These are phyloP conservation scores for Xylaria sp. DNA, from an alignment of 2,329 filamentous ascomycete species.

Conservation along the genomic window DNA sequence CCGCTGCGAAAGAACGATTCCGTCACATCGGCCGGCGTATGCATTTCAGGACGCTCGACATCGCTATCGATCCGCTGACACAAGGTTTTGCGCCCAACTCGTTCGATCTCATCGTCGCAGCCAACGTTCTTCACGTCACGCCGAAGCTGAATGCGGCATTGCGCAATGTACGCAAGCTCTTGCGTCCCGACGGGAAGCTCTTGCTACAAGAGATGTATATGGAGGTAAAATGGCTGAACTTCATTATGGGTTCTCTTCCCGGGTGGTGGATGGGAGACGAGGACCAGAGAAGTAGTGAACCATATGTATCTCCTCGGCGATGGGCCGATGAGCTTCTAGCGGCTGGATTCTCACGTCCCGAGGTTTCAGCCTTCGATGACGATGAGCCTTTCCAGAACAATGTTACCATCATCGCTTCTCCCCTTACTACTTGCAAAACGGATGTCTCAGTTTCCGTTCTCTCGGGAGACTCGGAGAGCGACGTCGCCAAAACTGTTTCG, in stretches of 20 bases:
- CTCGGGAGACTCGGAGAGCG: constrained; percentile 16
- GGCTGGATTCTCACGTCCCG: constrained; percentile 29
- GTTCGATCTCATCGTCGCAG: constrained; percentile 45
- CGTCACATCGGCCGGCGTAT: constrained; percentile 40
- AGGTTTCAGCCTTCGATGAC: constrained; percentile 13
- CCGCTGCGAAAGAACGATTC: constrained; percentile 25
- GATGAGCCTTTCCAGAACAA: constrained; percentile 28
- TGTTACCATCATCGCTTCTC: constrained; percentile 26
- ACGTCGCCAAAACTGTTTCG: constrained; percentile 6
- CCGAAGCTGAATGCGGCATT: constrained; percentile 33
- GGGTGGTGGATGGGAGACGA: constrained; percentile 41
- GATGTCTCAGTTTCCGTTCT: constrained; percentile 20
- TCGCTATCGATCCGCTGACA: constrained; percentile 41
- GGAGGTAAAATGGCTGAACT: constrained; percentile 30
- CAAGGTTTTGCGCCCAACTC: constrained; percentile 32
- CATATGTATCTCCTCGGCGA: constrained; percentile 34
- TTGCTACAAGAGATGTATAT: constrained; percentile 39
- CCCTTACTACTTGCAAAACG: background rate
- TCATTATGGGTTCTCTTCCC: constrained; percentile 36
- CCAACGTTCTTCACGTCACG: constrained; percentile 36
- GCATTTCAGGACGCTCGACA: constrained; percentile 48
- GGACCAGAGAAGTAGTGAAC: constrained; percentile 33
- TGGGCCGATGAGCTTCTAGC: constrained; percentile 33
- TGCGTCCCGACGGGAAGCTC: constrained; percentile 42
- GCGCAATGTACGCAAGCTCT: constrained; percentile 39